A percentile compares a stretch with the other conserved stretches of the same genome.
Conservation (phyloP, 2,329 filamentous ascomycete genomes). For the Tolypocladium sp. region DNA sequence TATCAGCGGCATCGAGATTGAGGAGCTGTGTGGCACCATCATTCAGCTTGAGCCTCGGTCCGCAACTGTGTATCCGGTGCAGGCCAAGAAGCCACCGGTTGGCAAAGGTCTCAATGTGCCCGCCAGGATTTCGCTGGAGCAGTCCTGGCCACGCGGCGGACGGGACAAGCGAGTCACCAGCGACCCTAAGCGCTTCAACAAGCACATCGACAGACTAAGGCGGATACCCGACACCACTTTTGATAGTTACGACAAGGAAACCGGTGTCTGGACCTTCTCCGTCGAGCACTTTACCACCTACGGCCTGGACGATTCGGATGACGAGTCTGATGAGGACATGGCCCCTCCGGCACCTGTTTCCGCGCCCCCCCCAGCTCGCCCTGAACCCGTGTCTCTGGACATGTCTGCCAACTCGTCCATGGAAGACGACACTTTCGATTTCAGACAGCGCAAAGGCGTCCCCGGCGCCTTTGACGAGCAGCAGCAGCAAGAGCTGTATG, state of each 20-base stretch:
- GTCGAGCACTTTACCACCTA: slow-evolving; percentile 98
- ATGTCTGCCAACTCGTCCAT: slow-evolving; percentile 14
- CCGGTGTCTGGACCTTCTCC: slow-evolving; percentile 80
- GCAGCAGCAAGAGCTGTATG: slow-evolving; percentile 43
- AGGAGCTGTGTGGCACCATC: slow-evolving; percentile 69
- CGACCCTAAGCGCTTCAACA: slow-evolving; percentile 59
- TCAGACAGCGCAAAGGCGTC: slow-evolving; percentile 41
- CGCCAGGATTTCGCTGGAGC: slow-evolving; percentile 76
- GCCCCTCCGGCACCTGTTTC: slow-evolving; percentile 16
- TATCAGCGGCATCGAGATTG: slow-evolving; percentile 67
- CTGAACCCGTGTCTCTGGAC: slow-evolving; percentile 11
- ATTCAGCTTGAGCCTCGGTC: slow-evolving; percentile 69
- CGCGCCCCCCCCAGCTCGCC: slow-evolving; percentile 6
- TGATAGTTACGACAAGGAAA: slow-evolving; percentile 66
- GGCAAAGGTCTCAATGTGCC: slow-evolving; percentile 91
- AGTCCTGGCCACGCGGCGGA: slow-evolving; percentile 75
- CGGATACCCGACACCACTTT: slow-evolving; percentile 75
- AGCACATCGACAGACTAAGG: slow-evolving; percentile 75
- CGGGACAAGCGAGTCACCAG: slow-evolving; percentile 44
- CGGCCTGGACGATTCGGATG: slow-evolving; percentile 71
- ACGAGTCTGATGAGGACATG: slow-evolving; percentile 50
- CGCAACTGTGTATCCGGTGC: slow-evolving; percentile 78
- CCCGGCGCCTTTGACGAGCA: slow-evolving; percentile 79
- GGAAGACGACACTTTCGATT: slow-evolving; percentile 52
- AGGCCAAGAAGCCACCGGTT: slow-evolving; percentile 67